Conservation (phyloP, 805 yeast species). For the Candida coquimbonensis region DNA sequence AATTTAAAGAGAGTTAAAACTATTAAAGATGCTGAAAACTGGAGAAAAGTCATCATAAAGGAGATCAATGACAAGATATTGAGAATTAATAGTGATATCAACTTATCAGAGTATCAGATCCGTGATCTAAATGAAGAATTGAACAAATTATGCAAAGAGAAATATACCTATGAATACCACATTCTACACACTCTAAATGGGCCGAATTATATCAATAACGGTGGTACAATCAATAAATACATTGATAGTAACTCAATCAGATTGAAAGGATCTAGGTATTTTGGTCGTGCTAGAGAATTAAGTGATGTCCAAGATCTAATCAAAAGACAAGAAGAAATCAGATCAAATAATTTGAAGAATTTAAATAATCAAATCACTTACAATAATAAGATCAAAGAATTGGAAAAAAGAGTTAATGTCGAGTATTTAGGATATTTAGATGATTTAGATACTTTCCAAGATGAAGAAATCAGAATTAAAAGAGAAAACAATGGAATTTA, state of each 20-base stretch:
- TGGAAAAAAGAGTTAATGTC: slow-evolving; percentile 24
- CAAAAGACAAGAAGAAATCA: slow-evolving; percentile 26
- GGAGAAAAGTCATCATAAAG: slow-evolving; percentile 52
- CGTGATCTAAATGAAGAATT: slow-evolving; percentile 70
- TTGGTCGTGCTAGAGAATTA: slow-evolving; percentile 76
- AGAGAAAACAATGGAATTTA: slow-evolving; percentile 5
- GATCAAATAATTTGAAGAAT: slow-evolving; percentile 11
- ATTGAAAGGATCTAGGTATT: slow-evolving; percentile 41
- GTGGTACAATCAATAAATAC: slow-evolving; percentile 11
- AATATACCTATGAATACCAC: slow-evolving; percentile 71
- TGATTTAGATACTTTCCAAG: slow-evolving; percentile 12
- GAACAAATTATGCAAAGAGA: slow-evolving; percentile 60
- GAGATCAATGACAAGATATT: slow-evolving; percentile 60
- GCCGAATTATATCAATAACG: slow-evolving; percentile 43
- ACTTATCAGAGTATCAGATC: slow-evolving; percentile 52
- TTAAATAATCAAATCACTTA: slow-evolving; percentile 15
- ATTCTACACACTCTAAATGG: slow-evolving; percentile 63
- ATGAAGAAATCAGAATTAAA: slow-evolving; percentile 6
- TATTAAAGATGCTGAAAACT: slow-evolving; percentile 61
- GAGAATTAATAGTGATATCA: slow-evolving; percentile 50
- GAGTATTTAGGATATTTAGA: slow-evolving; percentile 39
- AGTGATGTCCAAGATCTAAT: slow-evolving; percentile 58
- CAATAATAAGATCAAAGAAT: slow-evolving; percentile 14
- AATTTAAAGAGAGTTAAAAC: slow-evolving; percentile 44
- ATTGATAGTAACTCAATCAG: slow-evolving; percentile 14